Conservation (phyloP, 164 flowering plant species). For the Dillenia suffruticosa region DNA sequence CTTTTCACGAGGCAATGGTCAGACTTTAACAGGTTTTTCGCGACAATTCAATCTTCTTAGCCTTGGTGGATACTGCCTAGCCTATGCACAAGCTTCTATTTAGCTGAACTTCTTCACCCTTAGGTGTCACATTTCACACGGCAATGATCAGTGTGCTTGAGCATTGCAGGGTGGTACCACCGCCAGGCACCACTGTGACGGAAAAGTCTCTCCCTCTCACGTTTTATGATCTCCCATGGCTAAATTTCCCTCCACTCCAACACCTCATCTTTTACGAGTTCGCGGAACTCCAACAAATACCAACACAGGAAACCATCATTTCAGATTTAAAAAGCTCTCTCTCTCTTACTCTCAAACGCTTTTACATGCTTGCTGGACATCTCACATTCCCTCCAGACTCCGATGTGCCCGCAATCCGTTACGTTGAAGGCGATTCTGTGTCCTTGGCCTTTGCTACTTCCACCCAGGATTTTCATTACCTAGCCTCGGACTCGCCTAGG, state of each 20-base stretch:
- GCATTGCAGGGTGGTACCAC: constrained; percentile 24
- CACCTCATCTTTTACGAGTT: constrained; percentile 29
- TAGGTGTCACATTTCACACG: too few relatives aligned
- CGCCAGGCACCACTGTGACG: constrained; percentile 13
- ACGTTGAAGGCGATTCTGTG: constrained; percentile 16
- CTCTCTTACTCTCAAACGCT: constrained; percentile 32
- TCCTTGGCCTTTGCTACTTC: constrained; percentile 23
- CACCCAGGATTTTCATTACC: constrained; percentile 12
- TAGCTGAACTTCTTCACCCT: too few relatives aligned
- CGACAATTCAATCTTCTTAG: too few relatives aligned
- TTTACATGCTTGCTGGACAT: constrained; percentile 25
- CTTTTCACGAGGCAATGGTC: too few relatives aligned
- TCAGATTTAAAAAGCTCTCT: constrained; percentile 36
- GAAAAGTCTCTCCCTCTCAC: constrained; percentile 26
- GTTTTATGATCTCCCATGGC: constrained; percentile 31
- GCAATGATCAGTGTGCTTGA: constrained; percentile 12
- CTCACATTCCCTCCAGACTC: constrained; percentile 1
- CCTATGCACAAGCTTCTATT: too few relatives aligned
- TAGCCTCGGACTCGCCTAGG: constrained; percentile 7
- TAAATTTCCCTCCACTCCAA: constrained; percentile 4
- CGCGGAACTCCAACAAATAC: constrained; percentile 3
- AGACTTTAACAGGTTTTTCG: too few relatives aligned
- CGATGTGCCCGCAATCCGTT: constrained; percentile 12
- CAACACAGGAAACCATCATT: constrained; percentile 9
- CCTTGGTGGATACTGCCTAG: too few relatives aligned